Percentiles rank a stretch among this genome's conserved stretches.
phyloP scores from a whole-genome alignment of 257 asterid genomes.

The Eustoma russellianum region DNA sequence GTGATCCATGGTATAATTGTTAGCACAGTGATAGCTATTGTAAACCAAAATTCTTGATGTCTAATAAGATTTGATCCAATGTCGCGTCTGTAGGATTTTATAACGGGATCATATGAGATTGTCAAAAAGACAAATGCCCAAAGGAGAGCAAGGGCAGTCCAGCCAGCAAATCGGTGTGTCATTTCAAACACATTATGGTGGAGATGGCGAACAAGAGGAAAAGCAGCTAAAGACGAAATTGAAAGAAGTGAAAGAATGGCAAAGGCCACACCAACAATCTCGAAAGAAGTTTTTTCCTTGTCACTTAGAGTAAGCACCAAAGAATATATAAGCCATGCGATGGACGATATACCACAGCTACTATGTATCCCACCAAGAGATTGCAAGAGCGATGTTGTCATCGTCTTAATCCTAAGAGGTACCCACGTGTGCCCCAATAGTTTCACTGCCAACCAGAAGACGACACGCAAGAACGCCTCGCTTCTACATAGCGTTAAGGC shows the following conservation, averaged over 20 bases:
- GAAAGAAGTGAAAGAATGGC: slow-evolving; percentile 42
- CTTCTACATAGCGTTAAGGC: slow-evolving; percentile 52
- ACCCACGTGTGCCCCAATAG: slow-evolving; percentile 48
- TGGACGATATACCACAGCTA: slow-evolving; percentile 56
- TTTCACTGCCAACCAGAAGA: slow-evolving; percentile 55
- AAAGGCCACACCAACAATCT: slow-evolving; percentile 34
- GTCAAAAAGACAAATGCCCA: slow-evolving; percentile 50
- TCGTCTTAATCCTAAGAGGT: slow-evolving; percentile 40
- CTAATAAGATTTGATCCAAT: slow-evolving; percentile 20
- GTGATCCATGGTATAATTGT: slow-evolving; percentile 53
- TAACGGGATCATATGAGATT: slow-evolving; percentile 37
- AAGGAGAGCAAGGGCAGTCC: slow-evolving; percentile 44
- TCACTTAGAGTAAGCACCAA: slow-evolving; percentile 39
- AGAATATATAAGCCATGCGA: slow-evolving; percentile 59
- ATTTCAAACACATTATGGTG: slow-evolving; percentile 71
- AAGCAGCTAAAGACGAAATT: slow-evolving; percentile 49
- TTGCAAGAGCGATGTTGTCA: slow-evolving; percentile 42
- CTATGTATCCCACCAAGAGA: slow-evolving; percentile 73
- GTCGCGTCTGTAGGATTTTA: slow-evolving; percentile 29
- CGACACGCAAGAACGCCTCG: slow-evolving; percentile 43
- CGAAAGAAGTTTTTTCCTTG: slow-evolving; percentile 33
- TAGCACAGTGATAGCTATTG: slow-evolving; percentile 29
- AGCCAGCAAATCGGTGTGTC: slow-evolving; percentile 58
- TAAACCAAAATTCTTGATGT: slow-evolving; percentile 53
- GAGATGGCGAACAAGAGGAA: slow-evolving; percentile 75